Percentiles rank a stretch among this genome's conserved stretches.
Evolutionary conservation across 106 monocot genomes (phyloP).

Genomic region (Chionographis japonica): DNA sequence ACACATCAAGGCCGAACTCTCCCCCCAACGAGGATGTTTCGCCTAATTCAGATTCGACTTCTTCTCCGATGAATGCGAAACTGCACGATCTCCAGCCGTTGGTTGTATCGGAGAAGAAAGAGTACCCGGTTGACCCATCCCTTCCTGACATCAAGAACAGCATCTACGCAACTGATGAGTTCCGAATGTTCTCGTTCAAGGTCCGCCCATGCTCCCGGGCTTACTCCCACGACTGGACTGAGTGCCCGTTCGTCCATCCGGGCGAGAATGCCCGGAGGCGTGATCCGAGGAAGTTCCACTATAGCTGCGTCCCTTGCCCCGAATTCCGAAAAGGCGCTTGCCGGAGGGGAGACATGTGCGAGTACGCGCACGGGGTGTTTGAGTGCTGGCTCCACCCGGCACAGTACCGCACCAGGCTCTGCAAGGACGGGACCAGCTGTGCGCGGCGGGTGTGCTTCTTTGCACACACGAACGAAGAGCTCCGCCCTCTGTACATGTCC

Average conservation of each 20-base stretch:
- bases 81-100: neutral
- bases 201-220: slow-evolving; percentile 67
- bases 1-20: slow-evolving; percentile 10
- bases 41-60: slow-evolving; percentile 4
- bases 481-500: slow-evolving; percentile 47
- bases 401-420: slow-evolving; percentile 62
- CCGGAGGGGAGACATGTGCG: slow-evolving; percentile 53
- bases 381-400: slow-evolving; percentile 84
- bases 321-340: slow-evolving; percentile 66
- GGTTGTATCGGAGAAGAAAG: slow-evolving; percentile 29
- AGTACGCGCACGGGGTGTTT: slow-evolving; percentile 75
- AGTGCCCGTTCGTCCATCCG: slow-evolving; percentile 78
- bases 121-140: slow-evolving; percentile 51
- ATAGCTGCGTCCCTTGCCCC: slow-evolving; percentile 66
- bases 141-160: slow-evolving; percentile 70
- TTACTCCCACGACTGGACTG: slow-evolving; percentile 80
- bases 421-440: slow-evolving; percentile 55
- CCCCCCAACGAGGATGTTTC: slow-evolving; percentile 26
- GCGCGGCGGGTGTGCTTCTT: slow-evolving; percentile 64
- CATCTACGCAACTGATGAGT: slow-evolving; percentile 60
- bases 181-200: slow-evolving; percentile 76
- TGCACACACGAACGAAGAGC: slow-evolving; percentile 56
- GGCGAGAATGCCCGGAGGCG: slow-evolving; percentile 69
- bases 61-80: slow-evolving; percentile 10
- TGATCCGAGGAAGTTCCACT: slow-evolving; percentile 64